Base-by-base conservation (phyloP, 495 filamentous ascomycete species). In the Tetracladium marchalianum region DNA sequence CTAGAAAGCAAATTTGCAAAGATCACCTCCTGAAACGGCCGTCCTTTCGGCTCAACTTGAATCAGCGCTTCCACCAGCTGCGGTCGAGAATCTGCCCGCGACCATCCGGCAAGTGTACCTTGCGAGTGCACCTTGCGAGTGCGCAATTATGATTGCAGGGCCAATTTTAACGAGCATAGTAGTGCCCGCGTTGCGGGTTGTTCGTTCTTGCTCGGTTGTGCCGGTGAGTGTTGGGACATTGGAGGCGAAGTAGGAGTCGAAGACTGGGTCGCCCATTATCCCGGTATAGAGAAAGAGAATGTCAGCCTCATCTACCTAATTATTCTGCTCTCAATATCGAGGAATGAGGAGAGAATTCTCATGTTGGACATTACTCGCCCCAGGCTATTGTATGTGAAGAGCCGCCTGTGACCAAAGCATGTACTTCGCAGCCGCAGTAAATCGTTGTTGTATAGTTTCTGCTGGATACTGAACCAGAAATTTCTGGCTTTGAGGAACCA, bases 351-450 rank as follows among this genome's bases (percentile, higher is more conserved):
- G 0, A 34, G 18, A n/a, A 34, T 11, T 11, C 12, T 15, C 8
- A 27, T 13, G 13, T 31, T 10, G 50, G n/a, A 24, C 13, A 32
- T 7, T 2, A 10, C 27, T 27, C 19, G 12, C 49, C 35, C 73
- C 71, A 13, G 72, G 73, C 70, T 70, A 77, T 59, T 77, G 70
- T 13, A 62, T 68, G 44, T 77, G 73, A 13, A 63, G 54, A 31
- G 52, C 46, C 11, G 70, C 67, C 45, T 66, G 65, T 1, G 62
- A 60, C 64, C 68, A 76, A 4, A 46, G 52, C 7, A 52, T 52
- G 31, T 49, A n/a, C 11, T 63, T 52, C 36, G 56, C 47, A 41
- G 56, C 47, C 5, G 60, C 65, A 10, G 70, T 71, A 46, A 71
- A 66, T 11, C 18, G 24, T 11, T 49, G 8, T 34, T 49, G 32